Conservation (phyloP, 768 basidiomycete species). For the Lyophyllum decastes region DNA sequence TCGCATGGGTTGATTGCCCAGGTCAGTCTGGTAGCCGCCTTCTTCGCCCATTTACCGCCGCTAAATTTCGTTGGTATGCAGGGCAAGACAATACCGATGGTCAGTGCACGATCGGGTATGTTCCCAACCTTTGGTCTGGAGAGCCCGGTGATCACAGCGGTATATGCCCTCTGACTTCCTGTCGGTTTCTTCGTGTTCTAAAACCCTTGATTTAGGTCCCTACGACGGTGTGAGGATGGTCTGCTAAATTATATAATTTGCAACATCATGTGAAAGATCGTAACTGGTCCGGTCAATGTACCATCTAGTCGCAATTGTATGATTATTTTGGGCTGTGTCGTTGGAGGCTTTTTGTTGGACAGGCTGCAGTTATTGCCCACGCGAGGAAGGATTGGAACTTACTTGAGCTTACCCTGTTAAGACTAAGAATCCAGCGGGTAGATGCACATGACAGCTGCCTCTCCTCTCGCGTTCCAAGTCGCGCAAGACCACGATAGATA, state of each 20-base stretch:
- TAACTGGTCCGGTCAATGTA: no score
- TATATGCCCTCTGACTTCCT: not conserved
- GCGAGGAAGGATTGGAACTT: no score
- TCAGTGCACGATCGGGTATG: conserved; percentile 20
- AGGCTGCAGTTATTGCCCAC: no score
- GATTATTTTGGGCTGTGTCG: no score
- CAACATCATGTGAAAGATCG: not conserved
- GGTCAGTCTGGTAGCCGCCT: conserved; percentile 28
- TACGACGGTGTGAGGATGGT: conserved; percentile 1
- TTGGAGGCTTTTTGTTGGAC: no score
- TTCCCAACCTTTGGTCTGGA: conserved; percentile 15
- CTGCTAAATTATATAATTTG: conserved; percentile 22
- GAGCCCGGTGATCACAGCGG: conserved; percentile 17
- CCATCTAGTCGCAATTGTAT: no score
- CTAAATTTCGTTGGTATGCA: conserved; percentile 15
- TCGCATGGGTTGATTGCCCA: conserved; percentile 55
- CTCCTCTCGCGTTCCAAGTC: no score
- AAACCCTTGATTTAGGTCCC: not conserved
- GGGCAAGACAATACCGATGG: conserved; percentile 19
- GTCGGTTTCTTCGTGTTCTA: not conserved
- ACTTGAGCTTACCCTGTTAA: no score
- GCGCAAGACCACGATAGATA: no score
- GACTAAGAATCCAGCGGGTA: no score
- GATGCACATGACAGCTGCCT: no score
- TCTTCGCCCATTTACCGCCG: not conserved